Conservation (phyloP, 176 grass and related monocot genomes). For the Hyparrhenia diplandra region DNA sequence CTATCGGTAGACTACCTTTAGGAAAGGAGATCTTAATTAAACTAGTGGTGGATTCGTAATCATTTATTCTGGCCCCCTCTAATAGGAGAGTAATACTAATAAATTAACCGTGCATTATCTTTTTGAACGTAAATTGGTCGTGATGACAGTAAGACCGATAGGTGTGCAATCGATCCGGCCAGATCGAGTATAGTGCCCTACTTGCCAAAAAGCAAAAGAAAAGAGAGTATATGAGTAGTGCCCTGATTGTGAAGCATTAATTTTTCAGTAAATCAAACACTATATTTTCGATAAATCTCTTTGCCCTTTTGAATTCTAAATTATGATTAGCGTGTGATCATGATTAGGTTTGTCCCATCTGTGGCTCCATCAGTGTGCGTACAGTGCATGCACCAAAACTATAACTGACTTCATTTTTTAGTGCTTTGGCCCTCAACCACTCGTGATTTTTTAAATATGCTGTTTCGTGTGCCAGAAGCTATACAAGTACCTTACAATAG, state of each 20-base stretch:
- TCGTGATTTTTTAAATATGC: background rate
- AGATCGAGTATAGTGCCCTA: background rate
- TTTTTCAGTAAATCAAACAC: background rate
- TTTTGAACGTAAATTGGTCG: conserved; percentile 17
- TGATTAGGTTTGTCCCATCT: conserved; percentile 40
- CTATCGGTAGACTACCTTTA: background rate
- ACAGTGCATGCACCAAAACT: conserved; percentile 24
- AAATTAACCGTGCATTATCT: conserved; percentile 3
- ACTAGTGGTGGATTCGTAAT: too few relatives aligned
- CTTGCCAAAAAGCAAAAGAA: background rate
- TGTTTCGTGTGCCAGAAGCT: conserved; percentile 29
- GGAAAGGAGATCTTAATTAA: too few relatives aligned
- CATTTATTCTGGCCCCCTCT: too few relatives aligned
- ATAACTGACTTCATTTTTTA: background rate
- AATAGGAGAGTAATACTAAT: background rate
- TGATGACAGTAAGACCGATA: conserved; percentile 43
- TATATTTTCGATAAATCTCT: background rate
- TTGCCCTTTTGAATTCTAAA: background rate
- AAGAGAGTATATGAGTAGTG: background rate
- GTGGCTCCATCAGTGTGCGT: background rate
- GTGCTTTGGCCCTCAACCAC: conserved; percentile 5
- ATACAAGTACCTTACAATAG: background rate
- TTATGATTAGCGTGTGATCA: conserved; percentile 20
- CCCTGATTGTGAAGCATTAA: conserved; percentile 27
- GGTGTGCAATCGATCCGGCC: background rate